Evolutionary conservation across 192 early-diverging fungal species (phyloP).

Genomic region (Gonapodya prolifera): DNA sequence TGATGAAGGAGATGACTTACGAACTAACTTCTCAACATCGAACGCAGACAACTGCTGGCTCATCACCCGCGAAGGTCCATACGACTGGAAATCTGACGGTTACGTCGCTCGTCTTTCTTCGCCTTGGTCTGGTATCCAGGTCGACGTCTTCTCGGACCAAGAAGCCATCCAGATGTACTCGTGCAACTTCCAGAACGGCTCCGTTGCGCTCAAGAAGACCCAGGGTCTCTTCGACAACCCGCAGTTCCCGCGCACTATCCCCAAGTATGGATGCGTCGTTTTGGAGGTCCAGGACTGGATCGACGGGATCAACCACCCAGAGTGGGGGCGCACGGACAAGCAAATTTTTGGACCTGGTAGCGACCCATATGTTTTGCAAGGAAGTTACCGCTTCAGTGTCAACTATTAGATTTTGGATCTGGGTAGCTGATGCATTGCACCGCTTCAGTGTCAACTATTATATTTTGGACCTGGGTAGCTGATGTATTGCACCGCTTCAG

Average conservation of each 20-base stretch:
- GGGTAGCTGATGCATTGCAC: too few relatives aligned
- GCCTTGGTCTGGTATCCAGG: background rate
- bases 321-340: background rate
- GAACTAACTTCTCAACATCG: too few relatives aligned
- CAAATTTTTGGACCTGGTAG: background rate
- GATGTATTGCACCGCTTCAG: too few relatives aligned
- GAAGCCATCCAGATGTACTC: background rate
- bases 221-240: background rate
- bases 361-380: background rate
- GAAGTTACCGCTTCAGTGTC: background rate
- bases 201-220: background rate
- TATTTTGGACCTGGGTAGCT: too few relatives aligned
- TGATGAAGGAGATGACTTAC: too few relatives aligned
- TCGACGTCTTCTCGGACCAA: background rate
- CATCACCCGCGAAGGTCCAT: background rate
- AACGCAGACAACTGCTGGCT: background rate
- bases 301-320: background rate
- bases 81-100: background rate
- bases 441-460: too few relatives aligned
- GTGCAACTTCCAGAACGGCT: background rate
- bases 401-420: background rate
- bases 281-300: background rate
- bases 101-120: background rate
- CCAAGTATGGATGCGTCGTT: background rate
- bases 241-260: background rate